Conservation (phyloP, 176 grass and related monocot genomes). For the Tuctoria greenei region DNA sequence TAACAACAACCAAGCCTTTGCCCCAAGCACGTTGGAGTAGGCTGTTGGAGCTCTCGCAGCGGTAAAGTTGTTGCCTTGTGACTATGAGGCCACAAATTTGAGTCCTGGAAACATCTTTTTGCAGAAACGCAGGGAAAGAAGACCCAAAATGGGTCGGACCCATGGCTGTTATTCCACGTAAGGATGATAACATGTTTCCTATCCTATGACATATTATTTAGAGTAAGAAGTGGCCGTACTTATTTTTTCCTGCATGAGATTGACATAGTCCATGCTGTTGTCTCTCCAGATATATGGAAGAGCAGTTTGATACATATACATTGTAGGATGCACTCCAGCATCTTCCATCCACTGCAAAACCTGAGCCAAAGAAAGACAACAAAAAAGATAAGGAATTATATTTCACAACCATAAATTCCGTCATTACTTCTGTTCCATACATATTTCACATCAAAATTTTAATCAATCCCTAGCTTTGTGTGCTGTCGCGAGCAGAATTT, state of each 20-base stretch:
- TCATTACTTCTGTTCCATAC: neutral
- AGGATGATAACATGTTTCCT: conserved; percentile 5
- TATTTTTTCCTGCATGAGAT: conserved; percentile 77
- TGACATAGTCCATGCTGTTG: conserved; percentile 67
- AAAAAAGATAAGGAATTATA: neutral
- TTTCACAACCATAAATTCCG: conserved; percentile 7
- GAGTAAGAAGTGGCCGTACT: conserved; percentile 47
- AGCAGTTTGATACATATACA: conserved; percentile 72
- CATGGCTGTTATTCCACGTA: neutral
- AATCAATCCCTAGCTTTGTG: conserved; percentile 3
- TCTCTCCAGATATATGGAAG: conserved; percentile 81
- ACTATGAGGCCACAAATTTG: too few relatives aligned
- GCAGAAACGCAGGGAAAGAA: too few relatives aligned
- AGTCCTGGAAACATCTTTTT: too few relatives aligned
- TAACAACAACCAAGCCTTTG: too few relatives aligned
- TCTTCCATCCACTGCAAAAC: conserved; percentile 98
- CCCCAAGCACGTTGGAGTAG: too few relatives aligned
- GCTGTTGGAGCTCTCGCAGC: too few relatives aligned
- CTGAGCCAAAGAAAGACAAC: conserved; percentile 36
- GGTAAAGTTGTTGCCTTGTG: too few relatives aligned
- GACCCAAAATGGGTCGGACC: too few relatives aligned
- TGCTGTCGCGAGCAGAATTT: conserved; percentile 12
- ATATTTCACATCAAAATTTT: conserved; percentile 12
- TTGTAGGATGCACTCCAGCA: conserved; percentile 63
- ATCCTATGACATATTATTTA: conserved; percentile 2